Evolutionary conservation across 768 basidiomycete genomes (phyloP), one percentile per base, ranked within the genome.

Genomic region (Rickenella mellea): DNA sequence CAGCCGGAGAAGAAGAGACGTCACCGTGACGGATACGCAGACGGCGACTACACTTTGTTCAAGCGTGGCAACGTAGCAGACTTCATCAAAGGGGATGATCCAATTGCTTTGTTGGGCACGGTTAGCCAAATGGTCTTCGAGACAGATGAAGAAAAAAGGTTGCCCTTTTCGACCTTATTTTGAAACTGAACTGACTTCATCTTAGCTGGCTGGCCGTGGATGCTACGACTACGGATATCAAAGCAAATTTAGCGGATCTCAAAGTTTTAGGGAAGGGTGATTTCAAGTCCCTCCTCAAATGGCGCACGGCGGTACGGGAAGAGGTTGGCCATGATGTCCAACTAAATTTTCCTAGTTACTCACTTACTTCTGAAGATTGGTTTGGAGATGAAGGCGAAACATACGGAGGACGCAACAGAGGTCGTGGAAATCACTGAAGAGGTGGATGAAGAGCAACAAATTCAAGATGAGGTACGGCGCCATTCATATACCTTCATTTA

Each of bases 181-280:
- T 36, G 19, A 40, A n/a, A 14, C 37, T 33, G 20, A 32, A 44
- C 29, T 49, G 25, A 48, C 19, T 24, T 29, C 42, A 44, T 41
- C 45, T 22, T 32, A 89, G 84, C 45, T 94, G 96, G 87, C 60
- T 84, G 25, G 67, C 66, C 39, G 63, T 82, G 39, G 71, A 76
- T 38, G 64, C 82, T 43, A 96, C 90, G 17, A 83, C 84, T 2
- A 57, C 68, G 0, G 94, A 98, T 41, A 67, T 98, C 48, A 76
- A 78, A 57, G 68, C 71, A n/a, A 90, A 87, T 58, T 84, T 82
- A 50, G 76, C 81, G 17, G 96, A 99, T 69, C 70, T 99, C 50
- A 97, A 94, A 59, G 96, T 99, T 4, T 67, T 99, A 26, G 96
- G 96, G 26, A 99, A 97, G 65, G 86, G 93, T 22, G 96, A 99